Conservation (phyloP, 257 asterid species). For the Rauvolfia tetraphylla region DNA sequence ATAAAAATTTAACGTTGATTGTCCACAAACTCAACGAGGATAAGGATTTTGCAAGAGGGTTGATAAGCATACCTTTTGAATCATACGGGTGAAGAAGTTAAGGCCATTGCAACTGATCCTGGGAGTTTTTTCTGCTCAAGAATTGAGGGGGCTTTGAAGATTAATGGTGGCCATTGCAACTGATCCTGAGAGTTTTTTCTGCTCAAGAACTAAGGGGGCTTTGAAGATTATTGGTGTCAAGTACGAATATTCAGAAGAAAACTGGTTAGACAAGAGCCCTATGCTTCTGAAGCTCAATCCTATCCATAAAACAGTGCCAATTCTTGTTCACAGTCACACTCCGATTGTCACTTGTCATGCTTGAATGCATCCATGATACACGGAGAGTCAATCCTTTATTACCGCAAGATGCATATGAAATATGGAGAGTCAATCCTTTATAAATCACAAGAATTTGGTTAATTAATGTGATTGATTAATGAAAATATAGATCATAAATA, state of each 20-base stretch:
- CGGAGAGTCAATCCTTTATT: slow-evolving; percentile 31
- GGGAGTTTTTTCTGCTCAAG: too few species aligned
- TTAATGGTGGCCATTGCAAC: too few species aligned
- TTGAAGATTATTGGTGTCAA: slow-evolving; percentile 36
- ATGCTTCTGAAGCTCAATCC: slow-evolving; percentile 45
- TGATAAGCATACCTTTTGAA: background rate
- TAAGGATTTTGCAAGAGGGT: background rate
- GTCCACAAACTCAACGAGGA: background rate
- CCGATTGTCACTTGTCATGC: slow-evolving; percentile 33
- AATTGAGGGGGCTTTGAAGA: too few species aligned
- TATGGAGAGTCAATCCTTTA: too few species aligned
- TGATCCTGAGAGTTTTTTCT: slow-evolving; percentile 32
- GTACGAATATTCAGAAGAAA: slow-evolving; percentile 35
- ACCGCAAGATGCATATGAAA: slow-evolving; percentile 41
- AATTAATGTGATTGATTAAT: too few species aligned
- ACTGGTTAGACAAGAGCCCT: slow-evolving; percentile 36
- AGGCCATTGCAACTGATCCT: too few species aligned
- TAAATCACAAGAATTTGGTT: too few species aligned
- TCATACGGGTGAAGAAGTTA: slow-evolving; percentile 24
- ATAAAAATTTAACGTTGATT: too few species aligned
- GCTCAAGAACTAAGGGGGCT: slow-evolving; percentile 41
- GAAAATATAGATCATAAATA: too few species aligned
- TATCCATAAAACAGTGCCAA: slow-evolving; percentile 45
- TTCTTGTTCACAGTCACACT: slow-evolving; percentile 32
- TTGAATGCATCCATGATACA: slow-evolving; percentile 46